Evolutionary conservation across 371 early-diverging fungal species (phyloP), one percentile per base, ranked within the genome.

Genomic region (Haplosporangium sp.): DNA sequence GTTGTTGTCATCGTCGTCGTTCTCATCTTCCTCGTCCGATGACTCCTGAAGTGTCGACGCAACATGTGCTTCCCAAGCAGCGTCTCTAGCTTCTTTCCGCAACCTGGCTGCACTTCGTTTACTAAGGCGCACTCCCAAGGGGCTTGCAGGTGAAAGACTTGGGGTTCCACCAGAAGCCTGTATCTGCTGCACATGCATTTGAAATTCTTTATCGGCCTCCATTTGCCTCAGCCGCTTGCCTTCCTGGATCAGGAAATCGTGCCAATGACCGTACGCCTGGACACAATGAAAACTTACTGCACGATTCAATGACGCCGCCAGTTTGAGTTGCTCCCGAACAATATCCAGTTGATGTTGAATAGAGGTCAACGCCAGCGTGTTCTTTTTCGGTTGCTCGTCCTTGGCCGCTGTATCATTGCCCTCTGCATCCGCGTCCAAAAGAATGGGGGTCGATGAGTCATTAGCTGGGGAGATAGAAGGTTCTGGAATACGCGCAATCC

Each of bases 261-360:
- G 85, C 54, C 95, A 69, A 41, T 86, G 83, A 0, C 94, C 94
- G 59, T 91, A 92, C 16, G 90, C 90, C 59, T 92, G 93, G 14
- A 97, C 97, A 64, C 92, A 92, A 74, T 97, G 97, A 29, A 95
- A 75, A 38, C 91, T 92, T 13, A 94, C 91, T 0, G 93, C 87
- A 11, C 94, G 86, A 18, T 86, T 53, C 16, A 93, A 61, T 23
- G 89, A 86, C 16, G 87, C 83, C 0, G 96, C 96, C 9, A 97
- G 64, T 21, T 85, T 80, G 18, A 94, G 81, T 73, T 97, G 95
- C n/a, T 73, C 73, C 14, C 84, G 83, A 12, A 96, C 86, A 21
- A 94, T 59, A 1, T 64, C 73, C 9, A 91, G 37, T 75, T 97
- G 96, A 40, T 89, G 88, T 6, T 90, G 89, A 18, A 93, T 81